Conservation (phyloP, 2,329 filamentous ascomycete genomes). For the Aspergillus carbonarius region DNA sequence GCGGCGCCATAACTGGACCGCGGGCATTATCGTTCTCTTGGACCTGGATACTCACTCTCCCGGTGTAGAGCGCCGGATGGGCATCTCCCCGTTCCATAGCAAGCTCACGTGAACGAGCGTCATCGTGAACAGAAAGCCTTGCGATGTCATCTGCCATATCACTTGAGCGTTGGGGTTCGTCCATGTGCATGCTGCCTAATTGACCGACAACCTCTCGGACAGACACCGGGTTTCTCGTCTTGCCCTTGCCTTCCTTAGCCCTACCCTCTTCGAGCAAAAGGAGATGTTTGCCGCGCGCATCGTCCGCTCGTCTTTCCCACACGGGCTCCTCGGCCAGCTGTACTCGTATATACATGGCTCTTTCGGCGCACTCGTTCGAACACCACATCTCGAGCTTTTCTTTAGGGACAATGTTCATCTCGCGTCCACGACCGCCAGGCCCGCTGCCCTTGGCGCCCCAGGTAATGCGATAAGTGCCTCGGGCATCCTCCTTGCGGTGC, state of each 20-base stretch:
- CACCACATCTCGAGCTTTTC: slow-evolving; percentile 85
- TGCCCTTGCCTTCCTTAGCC: slow-evolving; percentile 21
- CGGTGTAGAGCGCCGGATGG: slow-evolving; percentile 23
- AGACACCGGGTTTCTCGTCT: slow-evolving; percentile 17
- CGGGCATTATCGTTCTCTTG: slow-evolving; percentile 30
- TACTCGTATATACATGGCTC: slow-evolving; percentile 81
- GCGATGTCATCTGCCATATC: slow-evolving; percentile 26
- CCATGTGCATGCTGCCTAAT: slow-evolving; percentile 22
- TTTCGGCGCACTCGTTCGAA: slow-evolving; percentile 71
- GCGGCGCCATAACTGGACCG: slow-evolving; percentile 28
- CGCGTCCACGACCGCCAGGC: slow-evolving; percentile 50
- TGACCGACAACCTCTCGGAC: slow-evolving; percentile 29
- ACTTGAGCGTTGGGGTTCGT: slow-evolving; percentile 11
- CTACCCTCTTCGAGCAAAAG: slow-evolving; percentile 65
- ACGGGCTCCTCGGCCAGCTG: slow-evolving; percentile 83
- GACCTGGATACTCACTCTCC: slow-evolving; percentile 35
- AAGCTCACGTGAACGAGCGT: slow-evolving; percentile 28
- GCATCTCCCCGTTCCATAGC: slow-evolving; percentile 39
- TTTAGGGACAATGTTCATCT: slow-evolving; percentile 65
- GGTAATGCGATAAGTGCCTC: slow-evolving; percentile 68
- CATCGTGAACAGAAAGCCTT: slow-evolving; percentile 28
- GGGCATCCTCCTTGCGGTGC: slow-evolving; percentile 57
- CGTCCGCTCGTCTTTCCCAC: slow-evolving; percentile 69
- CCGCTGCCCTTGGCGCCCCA: slow-evolving; percentile 52
- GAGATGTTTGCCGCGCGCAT: slow-evolving; percentile 51